Conservation (phyloP, 2,329 filamentous ascomycete genomes). For the Diaporthe nobilis region DNA sequence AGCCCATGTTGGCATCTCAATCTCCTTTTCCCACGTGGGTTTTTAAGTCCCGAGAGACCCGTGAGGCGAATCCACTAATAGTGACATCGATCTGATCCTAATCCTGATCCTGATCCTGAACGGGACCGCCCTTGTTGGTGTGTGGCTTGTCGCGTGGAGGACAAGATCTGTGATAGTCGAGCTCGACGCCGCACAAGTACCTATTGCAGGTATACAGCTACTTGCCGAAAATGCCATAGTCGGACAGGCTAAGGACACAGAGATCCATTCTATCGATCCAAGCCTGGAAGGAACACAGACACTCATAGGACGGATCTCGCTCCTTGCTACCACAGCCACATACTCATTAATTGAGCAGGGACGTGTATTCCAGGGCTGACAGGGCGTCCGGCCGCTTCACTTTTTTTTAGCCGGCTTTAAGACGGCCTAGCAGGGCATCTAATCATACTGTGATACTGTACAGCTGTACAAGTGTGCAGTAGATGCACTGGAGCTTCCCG, state of each 20-base stretch:
- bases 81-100: constrained; percentile 3
- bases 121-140: constrained; percentile 1
- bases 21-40: constrained; percentile 38
- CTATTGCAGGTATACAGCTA: background rate
- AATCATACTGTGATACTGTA: constrained; percentile 27
- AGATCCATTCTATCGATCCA: background rate
- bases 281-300: background rate
- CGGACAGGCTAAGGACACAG: background rate
- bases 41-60: constrained; percentile 33
- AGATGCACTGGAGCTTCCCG: constrained; percentile 18
- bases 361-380: background rate
- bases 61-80: constrained; percentile 21
- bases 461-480: background rate
- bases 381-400: background rate
- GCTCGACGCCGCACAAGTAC: background rate
- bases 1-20: constrained; percentile 24
- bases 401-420: constrained; percentile 1
- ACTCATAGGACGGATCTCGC: background rate
- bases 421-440: background rate
- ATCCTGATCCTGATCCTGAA: constrained; percentile 9
- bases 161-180: background rate
- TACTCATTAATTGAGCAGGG: background rate
- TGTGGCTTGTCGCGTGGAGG: constrained; percentile 14
- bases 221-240: background rate
- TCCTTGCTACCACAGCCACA: constrained; percentile 3